Percentiles rank a stretch among this genome's conserved stretches.
These are phyloP conservation scores for Arachis stenosperma DNA, from an alignment of 306 rosid species.

Conservation along the genomic window DNA sequence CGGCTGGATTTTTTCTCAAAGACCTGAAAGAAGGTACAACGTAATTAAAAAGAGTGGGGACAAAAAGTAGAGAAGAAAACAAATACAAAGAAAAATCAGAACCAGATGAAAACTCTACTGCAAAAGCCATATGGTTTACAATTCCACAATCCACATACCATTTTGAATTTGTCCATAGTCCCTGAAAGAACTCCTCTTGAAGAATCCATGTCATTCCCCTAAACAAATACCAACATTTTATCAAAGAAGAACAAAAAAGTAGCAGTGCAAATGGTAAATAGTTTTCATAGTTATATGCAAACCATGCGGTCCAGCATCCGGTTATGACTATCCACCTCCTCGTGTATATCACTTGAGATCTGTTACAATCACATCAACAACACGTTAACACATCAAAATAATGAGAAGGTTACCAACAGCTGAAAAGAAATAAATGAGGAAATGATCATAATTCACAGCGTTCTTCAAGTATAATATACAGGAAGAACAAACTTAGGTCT, in stretches of 20 bases:
- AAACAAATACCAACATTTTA: conserved; percentile 29
- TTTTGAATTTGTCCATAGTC: conserved; percentile 93
- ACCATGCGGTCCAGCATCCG: conserved; percentile 90
- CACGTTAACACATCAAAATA: background rate
- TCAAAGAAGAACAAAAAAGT: conserved; percentile 28
- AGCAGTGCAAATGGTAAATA: conserved; percentile 17
- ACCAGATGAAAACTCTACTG: background rate
- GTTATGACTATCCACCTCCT: conserved; percentile 92
- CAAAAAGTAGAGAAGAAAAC: background rate
- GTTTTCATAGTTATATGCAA: conserved; percentile 32
- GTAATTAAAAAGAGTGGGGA: conserved; percentile 21
- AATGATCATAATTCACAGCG: background rate
- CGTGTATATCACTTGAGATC: conserved; percentile 94
- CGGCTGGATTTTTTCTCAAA: conserved; percentile 92
- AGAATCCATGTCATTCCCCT: conserved; percentile 97
- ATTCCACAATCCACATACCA: conserved; percentile 50
- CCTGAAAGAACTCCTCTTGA: conserved; percentile 93
- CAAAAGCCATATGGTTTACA: conserved; percentile 2
- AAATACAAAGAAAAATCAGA: background rate
- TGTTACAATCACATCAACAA: conserved; percentile 47
- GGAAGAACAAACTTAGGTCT: background rate
- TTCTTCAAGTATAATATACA: background rate
- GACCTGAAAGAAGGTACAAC: conserved; percentile 56
- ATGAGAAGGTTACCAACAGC: conserved; percentile 1
- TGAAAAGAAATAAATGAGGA: conserved; percentile 3